Percentiles rank a stretch among this genome's conserved stretches.
phyloP scores from a whole-genome alignment of 176 grass and related monocot genomes.

The Saccharum officinarum region DNA sequence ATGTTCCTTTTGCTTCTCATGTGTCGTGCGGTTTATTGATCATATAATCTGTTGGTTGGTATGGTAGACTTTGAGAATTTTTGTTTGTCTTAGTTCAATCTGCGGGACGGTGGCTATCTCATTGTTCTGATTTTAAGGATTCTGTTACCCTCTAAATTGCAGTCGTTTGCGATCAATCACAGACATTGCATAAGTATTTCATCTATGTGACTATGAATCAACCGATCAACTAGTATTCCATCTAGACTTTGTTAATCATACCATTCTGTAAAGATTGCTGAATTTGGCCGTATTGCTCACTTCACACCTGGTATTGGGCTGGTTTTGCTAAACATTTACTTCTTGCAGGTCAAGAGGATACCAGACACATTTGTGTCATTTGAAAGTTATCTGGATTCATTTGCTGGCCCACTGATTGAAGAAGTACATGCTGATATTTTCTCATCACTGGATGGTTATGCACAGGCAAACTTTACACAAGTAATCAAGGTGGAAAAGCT shows the following conservation, averaged over 20 bases:
- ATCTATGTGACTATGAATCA: neutral
- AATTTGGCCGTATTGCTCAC: neutral
- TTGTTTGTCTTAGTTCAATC: too few species aligned
- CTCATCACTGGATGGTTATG: conserved; percentile 39
- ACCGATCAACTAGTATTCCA: neutral
- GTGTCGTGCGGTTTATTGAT: neutral
- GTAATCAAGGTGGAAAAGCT: conserved; percentile 30
- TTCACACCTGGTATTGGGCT: neutral
- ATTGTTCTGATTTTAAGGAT: neutral
- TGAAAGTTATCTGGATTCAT: conserved; percentile 41
- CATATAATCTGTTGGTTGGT: neutral
- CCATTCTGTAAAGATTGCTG: neutral
- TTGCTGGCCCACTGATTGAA: conserved; percentile 47
- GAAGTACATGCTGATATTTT: conserved; percentile 51
- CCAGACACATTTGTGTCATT: conserved; percentile 30
- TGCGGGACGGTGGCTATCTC: too few species aligned
- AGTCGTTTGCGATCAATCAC: neutral
- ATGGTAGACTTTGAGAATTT: too few species aligned
- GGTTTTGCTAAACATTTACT: neutral
- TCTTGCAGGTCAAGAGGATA: conserved; percentile 50
- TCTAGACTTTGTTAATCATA: too few species aligned
- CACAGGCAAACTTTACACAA: conserved; percentile 29
- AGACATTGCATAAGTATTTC: neutral
- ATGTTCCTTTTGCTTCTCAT: neutral
- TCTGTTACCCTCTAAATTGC: neutral